Evolutionary conservation across 164 flowering plant genomes (phyloP), one percentile per base, ranked within the genome.

Genomic region (Tetracentron sinense): DNA sequence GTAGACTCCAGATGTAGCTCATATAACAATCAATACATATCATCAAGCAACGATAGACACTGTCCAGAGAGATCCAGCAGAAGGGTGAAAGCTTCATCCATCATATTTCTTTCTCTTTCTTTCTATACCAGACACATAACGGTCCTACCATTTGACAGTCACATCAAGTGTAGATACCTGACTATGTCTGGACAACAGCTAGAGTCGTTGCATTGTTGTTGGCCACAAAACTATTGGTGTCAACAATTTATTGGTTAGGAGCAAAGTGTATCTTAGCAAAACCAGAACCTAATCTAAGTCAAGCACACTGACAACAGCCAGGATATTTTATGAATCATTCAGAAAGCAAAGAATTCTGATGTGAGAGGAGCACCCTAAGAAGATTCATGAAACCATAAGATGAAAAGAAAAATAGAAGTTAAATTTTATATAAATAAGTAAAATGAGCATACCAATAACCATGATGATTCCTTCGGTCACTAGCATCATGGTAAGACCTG

Each of bases 391-490:
- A 56, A 58, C 35, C 11, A 54, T 42, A 21, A 61, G 5, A 61
- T 22, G 17, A 55, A n/a, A 54, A 1, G 14, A 54, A 33, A 3
- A 60, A 27, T 4, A 4, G 14, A 16, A 46, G 31, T 0, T 11
- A 46, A 25, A 19, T 30, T 22, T 42, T 42, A 54, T 1, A 7
- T 15, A 27, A 31, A n/a, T 19, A 42, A 4, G 22, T 33, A 59
- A 30, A 4, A 31, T 25, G 33, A 21, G 33, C 27, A 26, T 58
- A 78, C 79, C 75, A 66, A 60, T 54, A 56, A 63, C 29, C 28
- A 8, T 68, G 75, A 11, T 70, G 72, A 57, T 69, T 78, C 67
- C 66, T 76, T 21, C 74, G 54, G 53, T 73, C 76, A n/a, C 79
- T 76, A 23, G 79, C 79, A 63, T 71, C 76, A 23, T 74, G 74